These are phyloP conservation scores for Tillandsia fasciculata DNA, from an alignment of 176 grass and related monocot species.

Conservation along the genomic window DNA sequence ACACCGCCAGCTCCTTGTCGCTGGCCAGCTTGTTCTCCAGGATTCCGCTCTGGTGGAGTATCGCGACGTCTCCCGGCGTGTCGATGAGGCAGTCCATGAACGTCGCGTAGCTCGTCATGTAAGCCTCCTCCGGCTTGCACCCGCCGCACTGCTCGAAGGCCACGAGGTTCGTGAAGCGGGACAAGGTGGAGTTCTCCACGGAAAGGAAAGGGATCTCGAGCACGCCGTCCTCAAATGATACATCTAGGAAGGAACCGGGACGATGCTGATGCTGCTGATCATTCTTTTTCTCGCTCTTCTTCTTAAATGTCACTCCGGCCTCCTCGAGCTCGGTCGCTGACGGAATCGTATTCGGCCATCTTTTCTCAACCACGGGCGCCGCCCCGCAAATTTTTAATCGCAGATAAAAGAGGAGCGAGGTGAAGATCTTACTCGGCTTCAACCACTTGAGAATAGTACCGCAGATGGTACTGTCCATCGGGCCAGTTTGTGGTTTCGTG, in stretches of 20 bases:
- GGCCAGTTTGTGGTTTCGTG: neutral
- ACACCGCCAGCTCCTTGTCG: conserved; percentile 8
- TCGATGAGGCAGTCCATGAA: no score
- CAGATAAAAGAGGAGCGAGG: no score
- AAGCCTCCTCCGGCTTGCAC: no score
- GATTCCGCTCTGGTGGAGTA: neutral
- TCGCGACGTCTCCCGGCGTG: no score
- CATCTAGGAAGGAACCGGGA: neutral
- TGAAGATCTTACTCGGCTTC: no score
- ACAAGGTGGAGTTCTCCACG: neutral
- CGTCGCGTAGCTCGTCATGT: no score
- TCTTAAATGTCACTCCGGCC: conserved; percentile 13
- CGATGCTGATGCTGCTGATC: neutral
- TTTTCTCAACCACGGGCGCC: no score
- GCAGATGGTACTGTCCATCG: neutral
- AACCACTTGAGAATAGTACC: no score
- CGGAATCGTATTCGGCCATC: conserved; percentile 13
- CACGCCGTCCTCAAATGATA: neutral
- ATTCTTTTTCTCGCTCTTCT: neutral
- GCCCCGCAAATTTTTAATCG: no score
- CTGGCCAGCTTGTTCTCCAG: conserved; percentile 2
- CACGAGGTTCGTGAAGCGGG: neutral
- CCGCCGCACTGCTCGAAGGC: no score
- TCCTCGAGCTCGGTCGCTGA: conserved; percentile 30
- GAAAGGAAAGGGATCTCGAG: neutral